phyloP scores from a whole-genome alignment of 257 asterid genomes.

The Prunella vulgaris region DNA sequence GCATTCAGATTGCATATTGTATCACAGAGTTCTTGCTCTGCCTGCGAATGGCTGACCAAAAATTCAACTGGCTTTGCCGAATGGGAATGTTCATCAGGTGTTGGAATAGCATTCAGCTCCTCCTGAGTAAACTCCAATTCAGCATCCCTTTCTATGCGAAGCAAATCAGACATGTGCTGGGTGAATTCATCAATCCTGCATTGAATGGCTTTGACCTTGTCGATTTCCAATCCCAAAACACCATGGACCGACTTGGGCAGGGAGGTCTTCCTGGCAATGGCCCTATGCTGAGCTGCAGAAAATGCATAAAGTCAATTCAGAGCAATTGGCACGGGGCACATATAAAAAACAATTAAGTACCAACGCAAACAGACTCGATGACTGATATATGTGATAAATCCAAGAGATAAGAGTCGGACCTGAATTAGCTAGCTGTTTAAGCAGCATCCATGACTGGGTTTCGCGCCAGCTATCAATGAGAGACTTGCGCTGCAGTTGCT shows the following conservation, averaged over 20 bases:
- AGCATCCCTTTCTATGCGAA: slow-evolving; percentile 81
- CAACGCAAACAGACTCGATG: too few species aligned
- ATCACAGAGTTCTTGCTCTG: slow-evolving; percentile 93
- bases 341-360: too few species aligned
- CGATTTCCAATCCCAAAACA: slow-evolving; percentile 62
- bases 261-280: slow-evolving; percentile 70
- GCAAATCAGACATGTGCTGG: slow-evolving; percentile 65
- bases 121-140: slow-evolving; percentile 92
- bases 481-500: slow-evolving; percentile 51
- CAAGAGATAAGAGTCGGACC: too few species aligned
- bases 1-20: slow-evolving; percentile 90
- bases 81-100: slow-evolving; percentile 54
- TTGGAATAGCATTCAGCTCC: slow-evolving; percentile 86
- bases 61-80: slow-evolving; percentile 68
- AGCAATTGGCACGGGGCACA: neutral
- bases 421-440: slow-evolving; percentile 81
- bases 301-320: slow-evolving; percentile 10
- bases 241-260: slow-evolving; percentile 51
- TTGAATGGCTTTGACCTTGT: slow-evolving; percentile 68
- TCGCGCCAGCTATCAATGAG: slow-evolving; percentile 64
- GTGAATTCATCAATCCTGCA: slow-evolving; percentile 64
- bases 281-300: slow-evolving; percentile 83
- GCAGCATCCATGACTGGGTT: slow-evolving; percentile 83
- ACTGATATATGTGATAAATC: too few species aligned
- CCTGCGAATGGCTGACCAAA: slow-evolving; percentile 85